Base-by-base conservation (phyloP, 768 basidiomycete species). In the Tulasnella sp. region DNA sequence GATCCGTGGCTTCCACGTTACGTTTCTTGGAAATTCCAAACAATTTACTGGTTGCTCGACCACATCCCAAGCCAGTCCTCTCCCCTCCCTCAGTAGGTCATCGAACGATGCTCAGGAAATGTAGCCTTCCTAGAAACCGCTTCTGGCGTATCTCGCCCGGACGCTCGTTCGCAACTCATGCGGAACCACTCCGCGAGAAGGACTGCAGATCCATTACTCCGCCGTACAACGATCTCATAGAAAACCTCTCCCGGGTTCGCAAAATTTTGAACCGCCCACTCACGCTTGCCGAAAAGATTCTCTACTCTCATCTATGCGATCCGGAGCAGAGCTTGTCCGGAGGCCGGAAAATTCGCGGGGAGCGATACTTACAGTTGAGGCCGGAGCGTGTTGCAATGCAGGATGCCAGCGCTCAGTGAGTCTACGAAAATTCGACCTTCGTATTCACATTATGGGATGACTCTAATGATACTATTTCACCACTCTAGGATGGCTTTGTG, bases 371-470 rank as follows among this genome's bases (percentile, higher is more conserved):
- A 63, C 95, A 95, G 82, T 86, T 99, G 39, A 85, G 82, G 75
- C 97, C 96, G 5, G 91, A 96, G 80, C 83, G 97, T 74, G 97
- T 98, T 36, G 97, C 97, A 16, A 97, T 98, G 93, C 96, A 98
- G 79, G 94, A 97, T 83, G 90, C 91, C 75, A 91, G 89, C 72
- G 88, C 92, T 52, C 92, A 94, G 91, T 93, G 82, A 81, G 92
- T 83, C 44, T 40, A 40, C 67, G 52, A 29, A 12, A 14, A 47
- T 67, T 5, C 39, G 39, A 17, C 69, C 64, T 69, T 62, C 19
- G 29, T 12, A 64, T 40, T 67, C 7, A 26, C 65, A 19, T 40
- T 72, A 39, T 37, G 26, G 29, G 19, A 22, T 71, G 22, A 1
- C 35, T 71, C 65, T 65, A 9, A 59, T 12, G 26, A 9, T 8